Base-by-base conservation (phyloP, 2,329 filamentous ascomycete genomes). In the Westerdykella sp. region DNA sequence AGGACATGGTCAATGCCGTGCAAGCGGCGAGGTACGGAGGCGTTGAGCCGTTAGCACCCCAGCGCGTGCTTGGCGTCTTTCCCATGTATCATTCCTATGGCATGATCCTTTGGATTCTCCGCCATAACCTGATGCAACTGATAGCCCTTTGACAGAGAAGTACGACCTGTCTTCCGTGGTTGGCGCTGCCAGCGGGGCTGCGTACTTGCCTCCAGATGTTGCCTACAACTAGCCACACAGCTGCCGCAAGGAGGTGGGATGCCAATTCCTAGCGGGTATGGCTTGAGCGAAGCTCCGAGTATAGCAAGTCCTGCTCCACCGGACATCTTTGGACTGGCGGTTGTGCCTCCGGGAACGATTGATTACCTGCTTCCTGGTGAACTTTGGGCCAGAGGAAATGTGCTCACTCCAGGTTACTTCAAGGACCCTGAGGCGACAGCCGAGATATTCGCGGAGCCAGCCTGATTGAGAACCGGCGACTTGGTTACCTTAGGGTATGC, bases 41-140 rank as follows among this genome's bases (percentile, higher is more conserved):
- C 15, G 38, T 56, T 3, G 55, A 58, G 36, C 57, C 60, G 1
- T 43, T 62, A 9, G 21, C 47, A 2, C 54, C 57, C 2, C 42
- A 41, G 5, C 40, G 42, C 4, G 50, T 49, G 0, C 39, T 60
- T 1, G 59, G 58, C 13, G 56, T 63, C 1, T 53, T 62, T 4
- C 59, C 59, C 4, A 58, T 58, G 53, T 63, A 62, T 35, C 59
- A 63, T 34, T 62, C 58, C 11, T 63, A 60, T 43, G 59, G 59
- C 39, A 60, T 60, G 57, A 56, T 63, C 10, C 30, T 62, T 13
- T 62, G 54, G 53, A 62, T 62, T 28, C 43, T 62, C 9, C 51
- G 60, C 13, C 36, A 62, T 13, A 62, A 62, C 15, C 43, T 60
- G 4, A 32, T 48, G 7, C 47, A 42, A n/a, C 46, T 51, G 22